A percentile compares a stretch with the other conserved stretches of the same genome.
Evolutionary conservation across 345 rosid genomes (phyloP).

Genomic region (Moricandia arvensis): DNA sequence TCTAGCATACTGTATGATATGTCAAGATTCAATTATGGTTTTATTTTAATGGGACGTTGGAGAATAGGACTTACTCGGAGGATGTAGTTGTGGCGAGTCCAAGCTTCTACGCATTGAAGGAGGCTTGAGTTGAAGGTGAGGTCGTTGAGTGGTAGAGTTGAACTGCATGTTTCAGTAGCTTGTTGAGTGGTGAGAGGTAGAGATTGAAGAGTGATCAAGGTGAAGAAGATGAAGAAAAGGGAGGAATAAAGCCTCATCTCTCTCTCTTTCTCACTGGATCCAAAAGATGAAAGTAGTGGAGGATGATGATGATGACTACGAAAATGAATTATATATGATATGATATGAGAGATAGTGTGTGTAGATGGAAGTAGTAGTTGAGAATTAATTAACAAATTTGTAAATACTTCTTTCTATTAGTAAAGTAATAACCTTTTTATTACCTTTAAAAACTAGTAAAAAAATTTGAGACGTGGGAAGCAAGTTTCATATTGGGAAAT

Average conservation of each 20-base stretch:
- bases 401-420: neutral
- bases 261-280: neutral
- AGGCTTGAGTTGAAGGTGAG: constrained; percentile 46
- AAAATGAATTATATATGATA: neutral
- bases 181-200: constrained; percentile 23
- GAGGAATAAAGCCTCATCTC: constrained; percentile 29
- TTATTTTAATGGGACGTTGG: neutral
- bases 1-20: constrained; percentile 46
- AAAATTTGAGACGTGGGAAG: neutral
- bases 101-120: constrained; percentile 49
- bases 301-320: constrained; percentile 18
- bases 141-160: constrained; percentile 38
- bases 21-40: neutral
- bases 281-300: constrained; percentile 15
- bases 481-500: no score
- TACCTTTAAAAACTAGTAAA: neutral
- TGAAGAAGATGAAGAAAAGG: neutral
- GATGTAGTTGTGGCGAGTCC: constrained; percentile 46
- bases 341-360: neutral
- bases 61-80: constrained; percentile 58
- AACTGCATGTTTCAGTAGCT: constrained; percentile 43
- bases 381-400: no score
- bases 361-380: no score
- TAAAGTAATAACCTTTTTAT: no score
- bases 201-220: constrained; percentile 18